Base-by-base conservation (phyloP, 768 basidiomycete genomes). In the Antrodiella citrinella region DNA sequence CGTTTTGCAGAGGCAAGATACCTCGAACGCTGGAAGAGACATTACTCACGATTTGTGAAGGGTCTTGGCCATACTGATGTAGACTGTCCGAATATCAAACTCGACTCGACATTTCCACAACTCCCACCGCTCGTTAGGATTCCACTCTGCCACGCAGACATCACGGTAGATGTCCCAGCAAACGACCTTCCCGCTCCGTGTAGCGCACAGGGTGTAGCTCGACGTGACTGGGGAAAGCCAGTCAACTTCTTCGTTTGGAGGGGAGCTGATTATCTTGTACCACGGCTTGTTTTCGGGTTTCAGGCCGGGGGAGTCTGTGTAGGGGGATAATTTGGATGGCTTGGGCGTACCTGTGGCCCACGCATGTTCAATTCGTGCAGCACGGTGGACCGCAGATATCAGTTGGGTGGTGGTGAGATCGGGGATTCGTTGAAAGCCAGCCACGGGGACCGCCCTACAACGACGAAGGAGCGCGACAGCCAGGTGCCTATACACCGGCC, bases 21-120 rank as follows among this genome's bases (percentile, higher is more conserved):
- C 30, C 30, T 15, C 30, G 15, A 35, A 15, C 30, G 7, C 15
- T 35, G 30, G 30, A 35, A 35, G 10, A 9, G 41, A 43, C 15
- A 19, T 9, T 19, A 47, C 54, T 47, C 51, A 60, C 59, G 54
- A 49, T 44, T 50, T 52, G 19, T 50, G 52, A 19, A 84, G 56
- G 23, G 81, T 73, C 60, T 79, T 82, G 1, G 84, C 84, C 83
- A 86, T 86, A 0, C 80, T 83, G 57, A 87, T 85, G 63, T 77
- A 87, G 26, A 86, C 84, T 0, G 80, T 77, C 51, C 80, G 68
- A 54, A 80, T 75, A 38, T 85, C 83, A 58, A 85, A 86, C 59
- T 86, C 85, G 15, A 87, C 84, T 7, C 84, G 67, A 55, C 85
- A 86, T 58, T 87, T 87, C 85, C 84, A 86, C 4, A 87, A 59